Base-by-base conservation (phyloP, 257 asterid genomes). In the Fraxinus anomala region DNA sequence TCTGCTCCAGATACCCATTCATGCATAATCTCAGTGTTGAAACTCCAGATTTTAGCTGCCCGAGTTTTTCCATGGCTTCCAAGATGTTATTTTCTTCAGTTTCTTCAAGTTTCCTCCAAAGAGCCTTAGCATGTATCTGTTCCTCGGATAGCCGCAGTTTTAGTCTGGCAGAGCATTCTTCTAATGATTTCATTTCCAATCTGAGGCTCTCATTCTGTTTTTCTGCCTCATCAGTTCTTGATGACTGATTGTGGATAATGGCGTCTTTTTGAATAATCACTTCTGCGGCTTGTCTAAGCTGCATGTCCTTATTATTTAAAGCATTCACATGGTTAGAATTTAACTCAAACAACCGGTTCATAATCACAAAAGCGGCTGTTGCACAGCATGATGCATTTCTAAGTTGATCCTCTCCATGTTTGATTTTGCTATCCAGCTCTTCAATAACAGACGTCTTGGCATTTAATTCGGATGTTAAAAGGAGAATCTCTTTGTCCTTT, bases 381-480 rank as follows among this genome's bases (percentile, higher is more conserved):
- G 99, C 96, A 91, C 96, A 92, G 82, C 86, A 82, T 47, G 97
- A 87, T 63, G 96, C 68, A 67, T 73, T 79, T 80, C 82, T 84
- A 73, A 93, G 90, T 78, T 82, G 89, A 80, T 87, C 87, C 82
- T 89, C 79, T 44, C 93, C 89, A 34, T 80, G 83, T 86, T 78
- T 85, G 21, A 89, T 79, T 81, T 73, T 83, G 78, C 81, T 76
- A 88, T 83, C 85, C 74, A 93, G 91, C 83, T 89, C 89, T 59
- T 75, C 81, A 81, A 86, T 77, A 30, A 81, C 81, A 70, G 88
- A 82, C 70, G 79, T 33, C 86, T 83, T 88, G 47, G 80, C 81
- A 79, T 82, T 79, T 82, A 91, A 80, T 56, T 89, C 85, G 40
- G 97, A 84, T 59, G 82, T 81, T 80, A 93, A 82, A 77, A 72